Base-by-base conservation (phyloP, 2,329 filamentous ascomycete species). In the Aspergillus unguis region DNA sequence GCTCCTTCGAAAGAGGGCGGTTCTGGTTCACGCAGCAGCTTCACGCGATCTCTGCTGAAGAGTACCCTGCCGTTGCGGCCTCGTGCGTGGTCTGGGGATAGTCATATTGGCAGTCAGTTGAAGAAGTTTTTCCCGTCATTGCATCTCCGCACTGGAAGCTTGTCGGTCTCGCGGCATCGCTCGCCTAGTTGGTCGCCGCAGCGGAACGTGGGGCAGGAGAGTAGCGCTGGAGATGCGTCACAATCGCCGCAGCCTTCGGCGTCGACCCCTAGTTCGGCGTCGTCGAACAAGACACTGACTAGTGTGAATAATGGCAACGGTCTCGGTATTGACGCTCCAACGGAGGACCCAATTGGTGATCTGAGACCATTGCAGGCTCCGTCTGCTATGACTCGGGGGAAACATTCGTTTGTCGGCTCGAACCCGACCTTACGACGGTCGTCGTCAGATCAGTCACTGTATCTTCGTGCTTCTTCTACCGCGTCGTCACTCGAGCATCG, bases 401-500 rank as follows among this genome's bases (percentile, higher is more conserved):
- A 65, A 27, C 64, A 71, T 58, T 72, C 69, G 4, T 71, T 64
- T 44, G 44, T 61, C 1, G 57, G 65, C 6, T 59, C 59, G 5
- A 64, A 67, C 9, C 57, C 63, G 7, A 62, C 61, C 47, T 46
- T 90, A 29, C 79, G 83, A 40, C 78, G 84, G 59, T 82, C 84
- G 0, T 85, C 83, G 1, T 92, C 89, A 1, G 88, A 95, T 66
- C 86, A 91, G 53, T 94, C 89, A 4, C 72, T 95, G 55, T 74
- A 79, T 17, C 78, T 94, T 11, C 84, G 89, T 60, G 85, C 83
- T 4, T 75, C 91, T 2, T 95, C 92, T 0, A 80, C 85, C 27
- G 85, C 87, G 1, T 94, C 91, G 0, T 95, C 90, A 0, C 79
- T 95, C 0, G 92, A 92, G 2, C 90, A 96, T 65, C 89, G 92